Evolutionary conservation across 169 alveolate genomes (phyloP), one percentile per base, ranked within the genome.

Genomic region (Babesia ovata): DNA sequence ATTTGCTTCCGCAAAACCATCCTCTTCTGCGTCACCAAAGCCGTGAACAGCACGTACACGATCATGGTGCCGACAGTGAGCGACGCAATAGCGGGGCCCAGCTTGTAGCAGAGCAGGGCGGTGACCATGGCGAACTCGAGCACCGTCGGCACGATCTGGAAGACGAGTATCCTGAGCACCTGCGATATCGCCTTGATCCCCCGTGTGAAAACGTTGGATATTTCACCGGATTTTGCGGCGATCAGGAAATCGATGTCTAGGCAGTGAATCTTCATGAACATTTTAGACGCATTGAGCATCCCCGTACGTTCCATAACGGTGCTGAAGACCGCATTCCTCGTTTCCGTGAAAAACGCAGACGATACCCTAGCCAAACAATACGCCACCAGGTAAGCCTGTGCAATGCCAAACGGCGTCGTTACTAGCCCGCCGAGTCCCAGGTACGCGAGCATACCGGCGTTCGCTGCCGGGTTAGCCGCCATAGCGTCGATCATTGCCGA

Each of bases 121-220:
- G 92, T 75, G 53, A 91, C 94, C 71, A 92, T 58, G 49, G 91
- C 54, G 61, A 92, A 92, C 86, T 92, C 96, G 46, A 92, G 85
- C 22, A 88, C 79, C 13, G 93, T 91, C 36, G 96, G 96, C 14
- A 84, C 85, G 13, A 86, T 79, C 78, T 90, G 94, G 82, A 90
- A 90, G 9, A 90, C 94, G n/a, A 84, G 59, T 48, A 86, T 87
- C 57, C 89, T 57, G 44, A 90, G 79, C 26, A 90, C 73, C 66
- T 90, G 91, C 21, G 94, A 86, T 26, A 90, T 86, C 52, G 92
- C 88, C 67, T 85, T 90, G 45, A 89, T 84, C 50, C 94, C 94
- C 53, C 94, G 74, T 28, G 84, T 75, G 65, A 90, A 90, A 44
- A 90, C 70, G 33, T 76, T 72, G 16, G 94, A 86, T 21, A 90